These are phyloP conservation scores for Penicillium coffeae DNA, from an alignment of 495 filamentous ascomycete species.

Conservation along the genomic window DNA sequence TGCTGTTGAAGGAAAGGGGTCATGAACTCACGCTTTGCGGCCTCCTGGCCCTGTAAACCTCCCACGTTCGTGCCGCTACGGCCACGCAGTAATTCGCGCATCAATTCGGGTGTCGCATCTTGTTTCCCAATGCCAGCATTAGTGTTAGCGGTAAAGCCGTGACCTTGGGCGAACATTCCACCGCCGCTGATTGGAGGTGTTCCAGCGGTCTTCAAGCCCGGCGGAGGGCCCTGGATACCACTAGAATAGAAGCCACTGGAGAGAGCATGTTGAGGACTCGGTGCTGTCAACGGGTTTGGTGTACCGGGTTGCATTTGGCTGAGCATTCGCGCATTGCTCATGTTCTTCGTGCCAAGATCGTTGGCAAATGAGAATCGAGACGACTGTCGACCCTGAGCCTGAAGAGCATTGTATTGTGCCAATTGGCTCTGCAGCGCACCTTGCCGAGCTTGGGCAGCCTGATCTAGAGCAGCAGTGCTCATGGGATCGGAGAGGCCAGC, in stretches of 20 bases:
- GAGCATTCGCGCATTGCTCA: constrained; percentile 78
- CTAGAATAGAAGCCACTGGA: constrained; percentile 48
- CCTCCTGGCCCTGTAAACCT: constrained; percentile 65
- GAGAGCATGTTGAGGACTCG: constrained; percentile 46
- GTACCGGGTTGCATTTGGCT: constrained; percentile 79
- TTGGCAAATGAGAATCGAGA: constrained; percentile 89
- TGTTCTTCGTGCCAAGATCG: constrained; percentile 74
- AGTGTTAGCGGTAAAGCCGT: constrained; percentile 67
- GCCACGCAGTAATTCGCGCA: constrained; percentile 71
- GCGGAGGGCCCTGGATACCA: constrained; percentile 83
- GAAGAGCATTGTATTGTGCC: constrained; percentile 49
- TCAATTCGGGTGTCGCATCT: constrained; percentile 70
- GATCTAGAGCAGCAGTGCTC: constrained; percentile 33
- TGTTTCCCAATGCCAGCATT: constrained; percentile 65
- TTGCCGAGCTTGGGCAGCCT: constrained; percentile 39
- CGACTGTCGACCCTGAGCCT: constrained; percentile 78
- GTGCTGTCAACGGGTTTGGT: constrained; percentile 55
- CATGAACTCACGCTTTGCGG: constrained; percentile 90
- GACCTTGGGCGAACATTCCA: constrained; percentile 72
- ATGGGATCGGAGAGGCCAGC: constrained; percentile 53
- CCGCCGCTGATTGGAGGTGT: constrained; percentile 80
- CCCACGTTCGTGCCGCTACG: constrained; percentile 54
- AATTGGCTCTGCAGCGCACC: constrained; percentile 58
- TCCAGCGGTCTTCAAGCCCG: constrained; percentile 89
- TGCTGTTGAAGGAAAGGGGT: constrained; percentile 83